Conservation (phyloP, 2,329 filamentous ascomycete species). For the Alternaria gansuensis region DNA sequence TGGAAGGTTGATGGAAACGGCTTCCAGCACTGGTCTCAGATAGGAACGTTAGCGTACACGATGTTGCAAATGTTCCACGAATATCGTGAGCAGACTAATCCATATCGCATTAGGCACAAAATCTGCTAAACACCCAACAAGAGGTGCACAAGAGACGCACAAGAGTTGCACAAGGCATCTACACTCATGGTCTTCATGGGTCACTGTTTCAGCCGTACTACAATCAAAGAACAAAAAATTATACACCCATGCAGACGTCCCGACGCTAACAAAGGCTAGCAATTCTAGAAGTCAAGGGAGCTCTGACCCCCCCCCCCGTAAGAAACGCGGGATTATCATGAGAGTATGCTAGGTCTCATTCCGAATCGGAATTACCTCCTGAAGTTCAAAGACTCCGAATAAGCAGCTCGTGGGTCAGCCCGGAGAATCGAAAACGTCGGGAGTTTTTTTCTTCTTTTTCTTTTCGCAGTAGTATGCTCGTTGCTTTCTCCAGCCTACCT, state of each 20-base stretch:
- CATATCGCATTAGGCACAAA: no score
- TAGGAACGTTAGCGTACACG: rapidly evolving
- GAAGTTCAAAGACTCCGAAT: not conserved
- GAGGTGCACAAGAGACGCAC: no score
- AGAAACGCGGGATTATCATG: not conserved
- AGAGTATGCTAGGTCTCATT: not conserved
- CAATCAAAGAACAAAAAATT: not conserved
- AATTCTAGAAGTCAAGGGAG: not conserved
- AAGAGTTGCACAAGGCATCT: not conserved
- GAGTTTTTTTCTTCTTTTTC: no score
- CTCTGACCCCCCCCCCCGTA: not conserved
- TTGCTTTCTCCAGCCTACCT: not conserved
- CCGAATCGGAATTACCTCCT: not conserved
- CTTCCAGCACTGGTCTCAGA: rapidly evolving
- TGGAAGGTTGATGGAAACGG: not conserved
- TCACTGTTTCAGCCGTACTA: not conserved
- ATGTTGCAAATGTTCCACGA: not conserved
- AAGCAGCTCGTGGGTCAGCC: not conserved
- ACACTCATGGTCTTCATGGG: not conserved
- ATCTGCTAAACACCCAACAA: no score
- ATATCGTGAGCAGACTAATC: not conserved
- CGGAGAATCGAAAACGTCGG: rapidly evolving
- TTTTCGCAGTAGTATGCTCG: no score
- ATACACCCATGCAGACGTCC: not conserved
- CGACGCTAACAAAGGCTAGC: not conserved